These are phyloP conservation scores for Narthecium ossifragum DNA, from an alignment of 106 monocot species.

Conservation along the genomic window DNA sequence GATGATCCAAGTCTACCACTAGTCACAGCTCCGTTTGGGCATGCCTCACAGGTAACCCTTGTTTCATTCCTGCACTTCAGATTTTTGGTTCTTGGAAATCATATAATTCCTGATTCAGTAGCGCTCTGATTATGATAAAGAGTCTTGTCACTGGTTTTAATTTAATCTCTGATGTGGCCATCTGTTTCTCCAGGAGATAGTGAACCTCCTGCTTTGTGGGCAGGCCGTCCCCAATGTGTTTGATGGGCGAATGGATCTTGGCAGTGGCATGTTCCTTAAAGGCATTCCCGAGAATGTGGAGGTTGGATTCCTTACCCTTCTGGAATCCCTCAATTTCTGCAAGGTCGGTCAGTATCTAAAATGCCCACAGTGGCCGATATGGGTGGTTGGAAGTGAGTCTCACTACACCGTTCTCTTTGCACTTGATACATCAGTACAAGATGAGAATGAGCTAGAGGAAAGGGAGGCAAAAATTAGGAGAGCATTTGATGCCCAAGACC, in stretches of 20 bases:
- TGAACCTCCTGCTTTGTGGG: conserved; percentile 92
- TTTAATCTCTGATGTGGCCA: too few relatives aligned
- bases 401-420: conserved; percentile 99
- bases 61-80: too few relatives aligned
- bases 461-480: conserved; percentile 58
- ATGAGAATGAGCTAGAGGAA: conserved; percentile 78
- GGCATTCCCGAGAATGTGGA: conserved; percentile 70
- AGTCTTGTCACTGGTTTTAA: too few relatives aligned
- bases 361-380: conserved; percentile 88
- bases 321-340: conserved; percentile 94
- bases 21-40: conserved; percentile 98
- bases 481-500: conserved; percentile 76
- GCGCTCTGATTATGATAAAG: too few relatives aligned
- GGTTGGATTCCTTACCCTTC: conserved; percentile 85
- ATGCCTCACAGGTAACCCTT: conserved; percentile 83
- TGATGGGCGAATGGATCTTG: conserved; percentile 92
- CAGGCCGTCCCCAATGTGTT: conserved; percentile 92
- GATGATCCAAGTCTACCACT: conserved; percentile 88
- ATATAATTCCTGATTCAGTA: too few relatives aligned
- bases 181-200: conserved; percentile 77
- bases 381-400: conserved; percentile 95
- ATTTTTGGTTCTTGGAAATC: too few relatives aligned
- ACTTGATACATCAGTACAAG: conserved; percentile 59
- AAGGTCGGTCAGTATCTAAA: conserved; percentile 85
- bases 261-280: conserved; percentile 82